Base-by-base conservation (phyloP, 164 flowering plant species). In the Platanus orientalis region DNA sequence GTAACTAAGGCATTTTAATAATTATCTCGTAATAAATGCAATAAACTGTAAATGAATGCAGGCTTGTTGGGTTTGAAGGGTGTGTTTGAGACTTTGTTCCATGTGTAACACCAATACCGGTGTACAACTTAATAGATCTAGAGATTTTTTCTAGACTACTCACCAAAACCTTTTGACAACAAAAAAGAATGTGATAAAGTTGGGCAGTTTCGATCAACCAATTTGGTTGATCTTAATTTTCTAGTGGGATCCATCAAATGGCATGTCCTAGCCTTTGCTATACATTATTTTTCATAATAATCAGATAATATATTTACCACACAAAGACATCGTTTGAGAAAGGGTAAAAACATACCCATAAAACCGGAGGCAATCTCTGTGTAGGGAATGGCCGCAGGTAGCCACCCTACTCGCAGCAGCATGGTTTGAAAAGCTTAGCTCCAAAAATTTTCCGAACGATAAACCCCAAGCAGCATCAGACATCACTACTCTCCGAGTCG, bases 391-490 rank as follows among this genome's bases (percentile, higher is more conserved):
- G 44, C 99, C 99, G 81, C 99, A 95, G 71, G 88, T 88, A 55
- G 99, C 98, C 57, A 92, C 97, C 77, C 98, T 85, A 75, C 98
- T 95, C 24, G 98, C 99, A 76, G 99, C 99, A 25, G 96, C 96
- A 82, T 95, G 96, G 75, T 95, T 92, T 60, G 99, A 95, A 76
- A 95, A 92, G 69, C 99, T 95, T 53, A 95, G 98, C 83, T 95
- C 99, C 82, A 95, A 80, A 80, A 95, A 95, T 66, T 95, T 95
- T 60, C 99, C 99, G 69, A 95, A 90, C 19, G 99, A 95, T 75
- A 95, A 73, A 34, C 99, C 98, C 99, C 99, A 95, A 26, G 99
- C 99, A 71, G 98, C 98, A 87, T 95, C 92, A 66, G 99, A 95
- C 99, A 95, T 95, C 63, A 88, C 83, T 30, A 90, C 75, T 67